A percentile compares a stretch with the other conserved stretches of the same genome.
Conservation (phyloP, 352 stramenopile genomes). For the Phytophthora foliorum region DNA sequence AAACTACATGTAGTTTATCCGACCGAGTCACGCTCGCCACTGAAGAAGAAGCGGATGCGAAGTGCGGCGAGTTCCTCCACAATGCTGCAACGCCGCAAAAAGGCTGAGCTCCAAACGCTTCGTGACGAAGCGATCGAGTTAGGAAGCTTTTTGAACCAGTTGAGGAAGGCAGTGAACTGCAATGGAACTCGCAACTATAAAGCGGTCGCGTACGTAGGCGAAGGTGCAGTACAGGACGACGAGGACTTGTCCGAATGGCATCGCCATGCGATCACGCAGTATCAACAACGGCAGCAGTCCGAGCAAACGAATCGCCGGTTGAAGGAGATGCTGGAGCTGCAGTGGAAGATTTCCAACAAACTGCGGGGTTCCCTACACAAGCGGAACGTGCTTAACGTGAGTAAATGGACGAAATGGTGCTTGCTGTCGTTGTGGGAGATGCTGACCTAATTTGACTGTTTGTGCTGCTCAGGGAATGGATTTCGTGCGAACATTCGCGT, state of each 20-base stretch:
- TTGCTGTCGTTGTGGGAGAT: neutral
- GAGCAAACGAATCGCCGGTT: constrained; percentile 16
- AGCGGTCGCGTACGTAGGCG: neutral
- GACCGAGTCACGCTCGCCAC: neutral
- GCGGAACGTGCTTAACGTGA: constrained; percentile 14
- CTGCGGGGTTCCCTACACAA: constrained; percentile 10
- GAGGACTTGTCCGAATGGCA: constrained; percentile 3
- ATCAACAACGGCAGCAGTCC: constrained; percentile 5
- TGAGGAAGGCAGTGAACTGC: neutral
- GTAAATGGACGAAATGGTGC: neutral
- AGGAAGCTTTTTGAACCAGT: constrained; percentile 2
- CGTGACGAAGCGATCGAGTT: constrained; percentile 15
- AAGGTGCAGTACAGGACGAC: neutral
- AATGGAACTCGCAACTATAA: neutral
- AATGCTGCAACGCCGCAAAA: constrained; percentile 23
- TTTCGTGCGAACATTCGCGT: constrained; percentile 16
- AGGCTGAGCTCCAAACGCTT: constrained; percentile 22
- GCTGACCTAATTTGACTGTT: neutral
- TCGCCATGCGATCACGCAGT: constrained; percentile 12
- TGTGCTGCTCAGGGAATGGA: constrained; percentile 17
- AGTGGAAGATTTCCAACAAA: constrained; percentile 3
- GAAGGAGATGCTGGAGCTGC: constrained; percentile 8
- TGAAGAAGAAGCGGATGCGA: constrained; percentile 10
- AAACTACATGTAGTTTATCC: neutral
- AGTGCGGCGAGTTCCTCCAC: constrained; percentile 28